These are phyloP conservation scores for Anisodus tanguticus DNA, from an alignment of 257 asterid genomes.

Conservation along the genomic window DNA sequence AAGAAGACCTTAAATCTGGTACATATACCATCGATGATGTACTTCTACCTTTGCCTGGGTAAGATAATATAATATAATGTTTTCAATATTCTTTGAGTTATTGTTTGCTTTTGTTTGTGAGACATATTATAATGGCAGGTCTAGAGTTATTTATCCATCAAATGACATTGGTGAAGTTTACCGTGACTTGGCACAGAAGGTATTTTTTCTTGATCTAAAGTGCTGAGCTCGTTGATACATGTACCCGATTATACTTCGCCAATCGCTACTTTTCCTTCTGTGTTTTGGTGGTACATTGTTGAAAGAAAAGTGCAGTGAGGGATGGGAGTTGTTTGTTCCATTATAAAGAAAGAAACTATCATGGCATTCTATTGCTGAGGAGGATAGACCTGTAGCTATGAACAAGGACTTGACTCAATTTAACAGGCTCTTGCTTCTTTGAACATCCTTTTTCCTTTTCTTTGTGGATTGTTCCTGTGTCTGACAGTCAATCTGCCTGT, in stretches of 20 bases:
- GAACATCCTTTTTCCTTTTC: neutral
- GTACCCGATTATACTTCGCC: slow-evolving; percentile 2
- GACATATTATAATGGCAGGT: slow-evolving; percentile 56
- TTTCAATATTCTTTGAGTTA: slow-evolving; percentile 12
- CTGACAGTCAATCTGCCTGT: slow-evolving; percentile 14
- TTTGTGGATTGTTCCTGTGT: slow-evolving; percentile 12
- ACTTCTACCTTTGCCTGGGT: slow-evolving; percentile 98
- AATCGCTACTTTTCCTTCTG: neutral
- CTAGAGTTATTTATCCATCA: slow-evolving; percentile 77
- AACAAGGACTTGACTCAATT: neutral
- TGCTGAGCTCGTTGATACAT: slow-evolving; percentile 4
- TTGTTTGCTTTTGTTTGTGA: slow-evolving; percentile 27
- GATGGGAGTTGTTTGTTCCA: slow-evolving; percentile 9
- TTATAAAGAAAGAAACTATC: slow-evolving; percentile 1
- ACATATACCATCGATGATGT: slow-evolving; percentile 69
- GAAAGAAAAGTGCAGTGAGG: neutral
- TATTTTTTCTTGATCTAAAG: slow-evolving; percentile 37
- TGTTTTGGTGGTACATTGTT: neutral
- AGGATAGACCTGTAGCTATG: neutral
- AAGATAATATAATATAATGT: slow-evolving; percentile 35
- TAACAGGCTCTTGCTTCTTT: slow-evolving; percentile 13
- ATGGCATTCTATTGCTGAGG: slow-evolving; percentile 21
- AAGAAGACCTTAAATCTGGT: slow-evolving; percentile 75
- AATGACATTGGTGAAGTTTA: slow-evolving; percentile 78
- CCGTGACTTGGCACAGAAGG: slow-evolving; percentile 77